These are phyloP conservation scores for Pseudogymnoascus sp. DNA, from an alignment of 2,329 filamentous ascomycete species.

Conservation along the genomic window DNA sequence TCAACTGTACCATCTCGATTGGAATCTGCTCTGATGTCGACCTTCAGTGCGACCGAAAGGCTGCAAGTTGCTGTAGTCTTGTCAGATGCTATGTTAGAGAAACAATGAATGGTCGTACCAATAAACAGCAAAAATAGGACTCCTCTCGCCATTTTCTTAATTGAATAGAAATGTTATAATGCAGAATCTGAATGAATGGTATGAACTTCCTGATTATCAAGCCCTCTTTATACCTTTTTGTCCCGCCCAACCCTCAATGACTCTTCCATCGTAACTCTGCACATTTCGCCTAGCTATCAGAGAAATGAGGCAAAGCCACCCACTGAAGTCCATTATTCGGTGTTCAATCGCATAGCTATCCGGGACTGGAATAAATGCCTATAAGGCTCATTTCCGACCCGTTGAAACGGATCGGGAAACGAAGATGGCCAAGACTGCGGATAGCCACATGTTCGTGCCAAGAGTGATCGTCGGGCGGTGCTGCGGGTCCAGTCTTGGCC, in stretches of 20 bases:
- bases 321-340: neutral
- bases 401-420: neutral
- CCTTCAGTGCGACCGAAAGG: conserved; percentile 7
- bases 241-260: neutral
- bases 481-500: neutral
- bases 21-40: conserved; percentile 30
- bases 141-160: neutral
- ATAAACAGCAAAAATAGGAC: neutral
- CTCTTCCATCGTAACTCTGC: neutral
- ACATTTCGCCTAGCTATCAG: neutral
- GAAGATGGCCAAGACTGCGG: neutral
- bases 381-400: neutral
- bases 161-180: neutral
- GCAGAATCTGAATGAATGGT: neutral
- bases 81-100: neutral
- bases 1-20: conserved; percentile 33
- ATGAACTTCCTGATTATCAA: neutral
- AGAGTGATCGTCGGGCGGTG: neutral
- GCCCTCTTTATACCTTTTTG: neutral
- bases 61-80: neutral
- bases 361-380: neutral
- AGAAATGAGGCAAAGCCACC: neutral
- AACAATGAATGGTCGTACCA: neutral
- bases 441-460: neutral
- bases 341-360: neutral